phyloP scores from a whole-genome alignment of 176 grass and related monocot species.

The Cenchrus americanus region DNA sequence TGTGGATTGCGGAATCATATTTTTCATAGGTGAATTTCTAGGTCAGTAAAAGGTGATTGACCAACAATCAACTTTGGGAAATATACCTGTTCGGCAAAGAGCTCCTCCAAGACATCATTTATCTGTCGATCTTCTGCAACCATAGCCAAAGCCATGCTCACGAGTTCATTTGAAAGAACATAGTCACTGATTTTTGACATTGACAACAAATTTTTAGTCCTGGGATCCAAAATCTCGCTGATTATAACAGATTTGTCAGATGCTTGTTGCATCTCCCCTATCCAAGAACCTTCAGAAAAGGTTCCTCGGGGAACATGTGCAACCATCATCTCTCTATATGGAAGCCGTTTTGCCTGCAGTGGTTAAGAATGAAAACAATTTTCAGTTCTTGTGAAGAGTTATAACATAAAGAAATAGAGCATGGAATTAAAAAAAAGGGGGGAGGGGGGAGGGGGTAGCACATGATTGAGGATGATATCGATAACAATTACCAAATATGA shows the following conservation, averaged over 20 bases:
- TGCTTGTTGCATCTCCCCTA: slow-evolving; percentile 87
- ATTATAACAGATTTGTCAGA: slow-evolving; percentile 82
- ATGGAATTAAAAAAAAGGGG: slow-evolving; percentile 1
- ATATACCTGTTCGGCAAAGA: slow-evolving; percentile 71
- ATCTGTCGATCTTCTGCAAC: slow-evolving; percentile 78
- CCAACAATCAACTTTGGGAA: slow-evolving; percentile 1
- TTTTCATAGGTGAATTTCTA: not conserved
- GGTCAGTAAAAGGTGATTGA: slow-evolving; percentile 1
- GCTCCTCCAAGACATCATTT: slow-evolving; percentile 80
- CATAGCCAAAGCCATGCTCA: slow-evolving; percentile 87
- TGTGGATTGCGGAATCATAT: not conserved
- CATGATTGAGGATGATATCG: not conserved
- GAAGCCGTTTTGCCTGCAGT: slow-evolving; percentile 74
- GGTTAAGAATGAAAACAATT: slow-evolving; percentile 15
- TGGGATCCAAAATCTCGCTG: slow-evolving; percentile 83
- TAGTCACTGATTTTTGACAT: slow-evolving; percentile 85
- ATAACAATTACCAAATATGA: not conserved
- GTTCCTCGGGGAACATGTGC: slow-evolving; percentile 47
- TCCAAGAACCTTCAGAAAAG: slow-evolving; percentile 82
- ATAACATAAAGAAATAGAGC: not conserved
- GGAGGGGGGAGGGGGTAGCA: not conserved
- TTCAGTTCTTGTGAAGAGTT: slow-evolving; percentile 14
- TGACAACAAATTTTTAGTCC: slow-evolving; percentile 73
- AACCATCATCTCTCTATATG: slow-evolving; percentile 41
- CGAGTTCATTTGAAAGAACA: slow-evolving; percentile 85